Evolutionary conservation across 179 eudicot species (phyloP), one percentile per base, ranked within the genome.

Genomic region (Drosera spatulata): DNA sequence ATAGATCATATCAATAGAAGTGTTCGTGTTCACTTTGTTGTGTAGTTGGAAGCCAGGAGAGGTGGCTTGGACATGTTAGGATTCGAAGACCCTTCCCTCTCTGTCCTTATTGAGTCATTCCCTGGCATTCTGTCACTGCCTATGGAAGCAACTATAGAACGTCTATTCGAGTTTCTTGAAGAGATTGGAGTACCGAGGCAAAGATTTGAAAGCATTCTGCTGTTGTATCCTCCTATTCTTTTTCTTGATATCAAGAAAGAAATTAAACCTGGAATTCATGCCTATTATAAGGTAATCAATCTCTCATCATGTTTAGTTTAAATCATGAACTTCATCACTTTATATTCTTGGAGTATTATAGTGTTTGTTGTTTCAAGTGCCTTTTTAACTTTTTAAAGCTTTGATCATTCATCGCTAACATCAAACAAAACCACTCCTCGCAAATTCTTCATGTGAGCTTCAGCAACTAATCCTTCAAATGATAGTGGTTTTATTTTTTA

Each of bases 41-140:
- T 56, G 64, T 70, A 91, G 98, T 80, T 86, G 53, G 91, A 84
- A 74, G 98, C 98, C 59, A 74, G 88, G 69, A 89, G 98, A 69
- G 98, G 95, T 56, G 98, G 98, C 66, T 77, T 91, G 73, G 73
- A 76, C 63, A 72, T 71, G 79, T 69, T 91, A 69, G 95, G 87
- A 39, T 75, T 73, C 7, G 60, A 63, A 63, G 81, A 79, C 66
- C 61, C 84, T 57, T 74, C 96, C 61, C 79, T 91, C 51, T 70
- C 74, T 53, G 72, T 73, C 71, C 86, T 91, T 46, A 77, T 88
- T 58, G 88, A 91, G 68, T 88, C 98, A 58, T 91, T 88, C 74
- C 74, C 98, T 33, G 88, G 80, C 51, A 76, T 91, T 73, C 96
- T 91, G 58, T 67, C 80, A 66, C 67, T 84, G 54, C 75, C 91